phyloP scores from a whole-genome alignment of 1,284 basidiomycete genomes.

The Wolfiporia cocos region DNA sequence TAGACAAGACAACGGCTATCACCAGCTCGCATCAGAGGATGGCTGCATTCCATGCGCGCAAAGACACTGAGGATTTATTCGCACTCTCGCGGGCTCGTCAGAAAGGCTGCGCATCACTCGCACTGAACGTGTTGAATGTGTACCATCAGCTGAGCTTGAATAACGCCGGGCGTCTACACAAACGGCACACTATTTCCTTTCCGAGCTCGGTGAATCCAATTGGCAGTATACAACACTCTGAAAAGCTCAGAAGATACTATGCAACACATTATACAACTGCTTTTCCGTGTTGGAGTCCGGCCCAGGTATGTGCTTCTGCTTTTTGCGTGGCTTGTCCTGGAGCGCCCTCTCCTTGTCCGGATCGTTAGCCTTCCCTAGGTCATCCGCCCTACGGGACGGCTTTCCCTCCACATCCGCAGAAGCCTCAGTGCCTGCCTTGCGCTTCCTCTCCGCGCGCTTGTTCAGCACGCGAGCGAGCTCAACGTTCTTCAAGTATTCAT shows the following conservation, averaged over 20 bases:
- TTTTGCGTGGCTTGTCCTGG: slow-evolving; percentile 27
- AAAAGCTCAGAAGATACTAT: slow-evolving; percentile 47
- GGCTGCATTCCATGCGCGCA: too few relatives aligned
- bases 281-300: slow-evolving; percentile 18
- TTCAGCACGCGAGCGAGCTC: slow-evolving; percentile 90
- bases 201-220: too few relatives aligned
- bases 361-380: slow-evolving; percentile 31
- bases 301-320: slow-evolving; percentile 14
- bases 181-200: too few relatives aligned
- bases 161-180: too few relatives aligned
- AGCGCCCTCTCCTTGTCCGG: slow-evolving; percentile 42
- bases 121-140: too few relatives aligned
- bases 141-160: too few relatives aligned
- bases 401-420: slow-evolving; percentile 10
- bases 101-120: too few relatives aligned
- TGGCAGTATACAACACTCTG: too few relatives aligned
- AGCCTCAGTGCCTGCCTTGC: slow-evolving; percentile 18
- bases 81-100: too few relatives aligned
- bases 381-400: slow-evolving; percentile 10
- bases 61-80: too few relatives aligned
- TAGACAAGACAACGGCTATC: too few relatives aligned
- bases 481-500: slow-evolving; percentile 91
- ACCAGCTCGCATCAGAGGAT: too few relatives aligned
- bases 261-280: slow-evolving; percentile 43
- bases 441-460: slow-evolving; percentile 76